Evolutionary conservation across 306 rosid species (phyloP).

Genomic region (Quercus aquifolioides): DNA sequence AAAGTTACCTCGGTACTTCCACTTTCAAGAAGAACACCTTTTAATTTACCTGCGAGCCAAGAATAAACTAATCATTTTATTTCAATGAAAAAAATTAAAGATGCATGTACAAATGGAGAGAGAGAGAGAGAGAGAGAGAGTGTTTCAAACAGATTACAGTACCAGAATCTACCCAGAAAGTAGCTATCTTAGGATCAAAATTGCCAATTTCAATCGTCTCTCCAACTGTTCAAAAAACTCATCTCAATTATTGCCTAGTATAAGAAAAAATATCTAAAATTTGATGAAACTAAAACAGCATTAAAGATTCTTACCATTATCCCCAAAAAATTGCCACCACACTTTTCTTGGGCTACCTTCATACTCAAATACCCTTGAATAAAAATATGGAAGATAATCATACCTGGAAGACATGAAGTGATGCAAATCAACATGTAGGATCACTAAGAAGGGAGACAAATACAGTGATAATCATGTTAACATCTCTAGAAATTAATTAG

Average conservation of each 20-base stretch:
- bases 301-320: constrained; percentile 55
- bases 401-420: constrained; percentile 42
- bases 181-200: constrained; percentile 90
- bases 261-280: background rate
- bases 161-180: constrained; percentile 96
- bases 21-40: constrained; percentile 91
- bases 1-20: constrained; percentile 81
- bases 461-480: background rate
- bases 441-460: background rate
- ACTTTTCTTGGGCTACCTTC: constrained; percentile 89
- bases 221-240: constrained; percentile 61
- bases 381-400: constrained; percentile 92
- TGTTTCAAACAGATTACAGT: constrained; percentile 16
- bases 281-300: background rate
- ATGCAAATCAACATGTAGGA: constrained; percentile 11
- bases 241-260: constrained; percentile 5
- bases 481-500: constrained; percentile 1
- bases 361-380: constrained; percentile 89
- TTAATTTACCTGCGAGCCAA: constrained; percentile 64
- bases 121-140: constrained; percentile 5
- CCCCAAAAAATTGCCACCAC: constrained; percentile 98
- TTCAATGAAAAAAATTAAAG: constrained; percentile 18
- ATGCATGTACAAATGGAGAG: background rate
- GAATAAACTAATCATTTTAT: constrained; percentile 18
- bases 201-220: constrained; percentile 88